Conservation (phyloP, 208 protist genomes). For the Willaertia magna region DNA sequence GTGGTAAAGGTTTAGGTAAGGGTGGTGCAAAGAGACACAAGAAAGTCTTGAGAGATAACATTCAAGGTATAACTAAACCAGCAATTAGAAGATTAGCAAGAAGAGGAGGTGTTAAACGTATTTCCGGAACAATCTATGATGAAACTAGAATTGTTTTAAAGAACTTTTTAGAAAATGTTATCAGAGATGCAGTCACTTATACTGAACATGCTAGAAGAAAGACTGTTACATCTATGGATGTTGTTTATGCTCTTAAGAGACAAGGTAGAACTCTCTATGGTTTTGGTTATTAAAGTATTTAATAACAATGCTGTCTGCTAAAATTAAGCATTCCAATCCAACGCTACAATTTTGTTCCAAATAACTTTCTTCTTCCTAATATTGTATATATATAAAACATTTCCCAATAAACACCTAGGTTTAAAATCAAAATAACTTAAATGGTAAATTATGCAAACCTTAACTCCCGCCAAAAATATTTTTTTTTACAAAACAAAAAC, state of each 20-base stretch:
- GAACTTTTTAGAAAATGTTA: constrained; percentile 74
- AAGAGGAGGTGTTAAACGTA: constrained; percentile 80
- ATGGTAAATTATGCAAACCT: too few relatives aligned
- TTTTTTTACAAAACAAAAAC: too few relatives aligned
- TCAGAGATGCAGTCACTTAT: constrained; percentile 82
- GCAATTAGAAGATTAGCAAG: constrained; percentile 73
- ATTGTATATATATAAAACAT: too few relatives aligned
- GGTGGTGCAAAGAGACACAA: constrained; percentile 68
- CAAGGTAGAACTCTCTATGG: constrained; percentile 85
- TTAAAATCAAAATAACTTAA: too few relatives aligned
- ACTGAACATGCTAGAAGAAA: constrained; percentile 81
- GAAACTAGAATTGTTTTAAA: constrained; percentile 73
- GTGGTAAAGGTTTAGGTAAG: constrained; percentile 65
- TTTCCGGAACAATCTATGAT: constrained; percentile 75
- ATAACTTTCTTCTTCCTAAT: too few relatives aligned
- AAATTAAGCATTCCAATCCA: too few relatives aligned
- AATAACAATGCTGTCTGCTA: too few relatives aligned
- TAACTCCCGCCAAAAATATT: too few relatives aligned
- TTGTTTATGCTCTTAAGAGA: constrained; percentile 84
- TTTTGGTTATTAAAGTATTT: constrained; percentile 48
- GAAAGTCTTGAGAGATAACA: constrained; percentile 65
- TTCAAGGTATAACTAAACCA: constrained; percentile 70
- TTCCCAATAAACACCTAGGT: too few relatives aligned
- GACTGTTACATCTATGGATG: constrained; percentile 85
- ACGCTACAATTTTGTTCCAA: too few relatives aligned